A percentile compares a stretch with the other conserved stretches of the same genome.
Evolutionary conservation across 345 rosid species (phyloP).

Genomic region (Salix dunnii): DNA sequence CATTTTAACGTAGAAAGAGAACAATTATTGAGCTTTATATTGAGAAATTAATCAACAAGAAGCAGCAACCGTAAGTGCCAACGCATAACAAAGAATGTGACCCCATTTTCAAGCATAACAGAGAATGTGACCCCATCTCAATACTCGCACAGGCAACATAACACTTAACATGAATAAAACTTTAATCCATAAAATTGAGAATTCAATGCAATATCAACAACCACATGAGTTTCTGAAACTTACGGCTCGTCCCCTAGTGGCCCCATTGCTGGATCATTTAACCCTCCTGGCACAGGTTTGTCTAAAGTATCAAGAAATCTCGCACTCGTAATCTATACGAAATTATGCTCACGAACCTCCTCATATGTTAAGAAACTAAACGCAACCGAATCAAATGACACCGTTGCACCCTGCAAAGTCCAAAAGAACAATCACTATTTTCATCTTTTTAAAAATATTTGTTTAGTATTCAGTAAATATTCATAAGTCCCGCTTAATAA

Average conservation of each 20-base stretch:
- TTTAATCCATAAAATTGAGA: not conserved
- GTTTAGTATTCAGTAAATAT: not conserved
- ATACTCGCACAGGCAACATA: not conserved
- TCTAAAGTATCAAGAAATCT: constrained; percentile 38
- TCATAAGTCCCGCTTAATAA: not conserved
- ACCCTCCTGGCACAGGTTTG: constrained; percentile 50
- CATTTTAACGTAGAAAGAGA: not conserved
- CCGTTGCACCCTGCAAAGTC: constrained; percentile 42
- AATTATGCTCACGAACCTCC: constrained; percentile 53
- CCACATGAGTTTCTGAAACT: not conserved
- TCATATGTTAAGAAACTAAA: constrained; percentile 51
- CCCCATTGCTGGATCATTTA: constrained; percentile 54
- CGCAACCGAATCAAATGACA: constrained; percentile 39
- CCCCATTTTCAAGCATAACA: not conserved
- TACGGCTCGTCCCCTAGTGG: constrained; percentile 32
- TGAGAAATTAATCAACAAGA: not conserved
- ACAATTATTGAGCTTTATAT: not conserved
- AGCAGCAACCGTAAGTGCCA: not conserved
- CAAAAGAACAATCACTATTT: not conserved
- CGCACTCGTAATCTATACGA: constrained; percentile 41
- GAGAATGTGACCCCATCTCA: not conserved
- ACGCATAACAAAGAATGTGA: not conserved
- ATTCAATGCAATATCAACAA: not conserved
- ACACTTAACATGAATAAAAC: not conserved
- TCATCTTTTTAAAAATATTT: not conserved